A percentile compares a stretch with the other conserved stretches of the same genome.
Conservation (phyloP, 768 basidiomycete genomes). For the Leccinum broughii region DNA sequence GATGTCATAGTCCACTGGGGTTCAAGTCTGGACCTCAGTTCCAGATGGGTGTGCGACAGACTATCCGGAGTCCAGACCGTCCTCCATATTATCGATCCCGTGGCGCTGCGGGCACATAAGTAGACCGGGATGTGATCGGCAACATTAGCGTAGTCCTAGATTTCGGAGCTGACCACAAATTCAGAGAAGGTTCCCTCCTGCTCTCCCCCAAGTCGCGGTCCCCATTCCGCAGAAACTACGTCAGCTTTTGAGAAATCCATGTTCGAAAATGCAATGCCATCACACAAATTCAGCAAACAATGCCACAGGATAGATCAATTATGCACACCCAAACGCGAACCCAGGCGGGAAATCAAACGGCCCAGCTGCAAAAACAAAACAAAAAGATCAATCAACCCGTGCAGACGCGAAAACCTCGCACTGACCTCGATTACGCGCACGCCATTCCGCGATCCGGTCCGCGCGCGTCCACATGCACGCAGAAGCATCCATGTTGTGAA, state of each 20-base stretch:
- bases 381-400: background rate
- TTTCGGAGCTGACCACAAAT: background rate
- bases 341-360: constrained; percentile 14
- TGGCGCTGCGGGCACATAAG: background rate
- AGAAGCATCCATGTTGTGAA: background rate
- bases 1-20: too few species aligned
- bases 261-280: background rate
- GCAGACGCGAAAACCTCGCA: background rate
- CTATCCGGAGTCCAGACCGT: too few species aligned
- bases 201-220: background rate
- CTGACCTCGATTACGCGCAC: constrained; percentile 10
- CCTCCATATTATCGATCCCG: background rate
- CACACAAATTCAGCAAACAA: background rate
- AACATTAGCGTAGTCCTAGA: background rate
- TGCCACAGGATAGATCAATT: background rate
- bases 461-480: background rate
- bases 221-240: background rate
- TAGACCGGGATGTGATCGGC: background rate
- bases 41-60: background rate
- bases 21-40: background rate
- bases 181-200: too few species aligned
- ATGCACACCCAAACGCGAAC: background rate
- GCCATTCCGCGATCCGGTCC: constrained; percentile 14
- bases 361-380: constrained; percentile 1
- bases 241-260: background rate